phyloP scores from a whole-genome alignment of 2,329 filamentous ascomycete species.

The Shiraia sp. region DNA sequence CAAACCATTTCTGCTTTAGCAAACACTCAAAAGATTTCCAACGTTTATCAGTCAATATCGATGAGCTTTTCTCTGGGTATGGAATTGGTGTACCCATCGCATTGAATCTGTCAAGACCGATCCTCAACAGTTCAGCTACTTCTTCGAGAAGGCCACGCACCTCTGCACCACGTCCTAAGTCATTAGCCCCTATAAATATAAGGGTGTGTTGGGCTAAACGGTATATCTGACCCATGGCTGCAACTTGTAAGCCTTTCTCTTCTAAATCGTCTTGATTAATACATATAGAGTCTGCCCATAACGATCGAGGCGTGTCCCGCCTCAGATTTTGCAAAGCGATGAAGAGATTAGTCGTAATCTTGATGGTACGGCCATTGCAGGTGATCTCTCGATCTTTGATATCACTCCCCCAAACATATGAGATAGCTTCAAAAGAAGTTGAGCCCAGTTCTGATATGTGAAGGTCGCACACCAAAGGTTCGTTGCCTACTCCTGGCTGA shows the following conservation, averaged over 20 bases:
- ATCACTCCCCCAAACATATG: not conserved
- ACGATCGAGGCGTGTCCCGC: not conserved
- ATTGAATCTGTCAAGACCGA: not conserved
- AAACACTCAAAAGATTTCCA: not conserved
- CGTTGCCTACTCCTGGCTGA: not conserved
- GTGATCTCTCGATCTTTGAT: not conserved
- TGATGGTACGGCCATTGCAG: not conserved
- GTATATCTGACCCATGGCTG: not conserved
- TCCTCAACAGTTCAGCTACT: not conserved
- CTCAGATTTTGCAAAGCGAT: not conserved
- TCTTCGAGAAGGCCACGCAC: not conserved
- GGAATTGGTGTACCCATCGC: not conserved
- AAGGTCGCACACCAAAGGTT: not conserved
- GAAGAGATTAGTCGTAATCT: not conserved
- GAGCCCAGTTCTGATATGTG: not conserved
- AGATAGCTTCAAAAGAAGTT: not conserved
- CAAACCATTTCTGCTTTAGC: not conserved
- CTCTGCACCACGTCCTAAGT: not conserved
- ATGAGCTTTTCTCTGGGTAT: not conserved
- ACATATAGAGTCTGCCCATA: constrained; percentile 2
- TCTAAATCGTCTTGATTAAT: not conserved
- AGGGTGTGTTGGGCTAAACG: not conserved
- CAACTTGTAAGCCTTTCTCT: not conserved
- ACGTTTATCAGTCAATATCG: not conserved
- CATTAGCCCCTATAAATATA: not conserved